Percentiles rank a stretch among this genome's conserved stretches.
Evolutionary conservation across 1,139 yeast genomes (phyloP).

Genomic region (Kluyveromyces sp.): DNA sequence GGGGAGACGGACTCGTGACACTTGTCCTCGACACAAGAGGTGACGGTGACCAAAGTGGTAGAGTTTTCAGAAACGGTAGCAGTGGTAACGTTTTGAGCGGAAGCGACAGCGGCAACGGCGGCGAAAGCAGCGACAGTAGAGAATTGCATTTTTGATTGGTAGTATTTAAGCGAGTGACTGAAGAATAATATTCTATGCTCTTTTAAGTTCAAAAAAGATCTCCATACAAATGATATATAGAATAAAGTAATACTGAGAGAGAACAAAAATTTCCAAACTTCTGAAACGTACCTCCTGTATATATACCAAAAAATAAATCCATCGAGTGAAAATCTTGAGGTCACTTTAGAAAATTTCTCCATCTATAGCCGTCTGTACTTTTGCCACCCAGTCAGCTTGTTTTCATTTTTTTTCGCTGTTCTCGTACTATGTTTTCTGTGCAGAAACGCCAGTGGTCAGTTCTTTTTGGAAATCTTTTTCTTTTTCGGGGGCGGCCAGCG

Average conservation of each 20-base stretch:
- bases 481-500: not conserved
- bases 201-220: conserved; percentile 1
- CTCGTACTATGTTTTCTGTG: not conserved
- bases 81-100: conserved; percentile 32
- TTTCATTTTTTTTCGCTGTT: not conserved
- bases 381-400: not conserved
- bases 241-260: not conserved
- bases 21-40: conserved; percentile 37
- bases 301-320: conserved; percentile 2
- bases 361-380: too few species aligned
- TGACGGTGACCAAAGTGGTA: conserved; percentile 43
- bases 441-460: not conserved
- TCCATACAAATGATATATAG: not conserved
- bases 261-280: not conserved
- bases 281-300: conserved; percentile 6
- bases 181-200: conserved; percentile 10
- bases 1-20: conserved; percentile 31
- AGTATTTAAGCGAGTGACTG: conserved; percentile 24
- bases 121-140: conserved; percentile 33
- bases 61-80: conserved; percentile 31
- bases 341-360: too few species aligned
- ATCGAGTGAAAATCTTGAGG: too few species aligned
- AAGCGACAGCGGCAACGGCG: conserved; percentile 32
- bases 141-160: conserved; percentile 32
- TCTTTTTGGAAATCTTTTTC: not conserved